Evolutionary conservation across 2,329 filamentous ascomycete genomes (phyloP).

Genomic region (Neofusicoccum umdonicola): DNA sequence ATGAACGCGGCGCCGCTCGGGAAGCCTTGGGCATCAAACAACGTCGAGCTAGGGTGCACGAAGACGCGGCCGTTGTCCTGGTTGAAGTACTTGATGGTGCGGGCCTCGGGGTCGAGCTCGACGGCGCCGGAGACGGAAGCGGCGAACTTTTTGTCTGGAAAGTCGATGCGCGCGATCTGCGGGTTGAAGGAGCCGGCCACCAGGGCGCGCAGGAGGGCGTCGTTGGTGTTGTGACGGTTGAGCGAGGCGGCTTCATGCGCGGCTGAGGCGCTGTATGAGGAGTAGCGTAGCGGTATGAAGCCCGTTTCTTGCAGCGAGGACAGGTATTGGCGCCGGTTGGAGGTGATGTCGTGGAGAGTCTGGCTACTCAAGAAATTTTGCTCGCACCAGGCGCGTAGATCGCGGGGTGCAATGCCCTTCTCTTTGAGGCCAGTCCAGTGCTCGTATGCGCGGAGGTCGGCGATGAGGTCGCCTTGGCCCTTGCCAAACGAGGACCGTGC

Average conservation of each 20-base stretch:
- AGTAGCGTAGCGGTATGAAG: conserved; percentile 58
- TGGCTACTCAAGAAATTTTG: conserved; percentile 81
- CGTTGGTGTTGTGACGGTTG: conserved; percentile 50
- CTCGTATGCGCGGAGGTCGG: conserved; percentile 80
- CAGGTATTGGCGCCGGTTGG: conserved; percentile 82
- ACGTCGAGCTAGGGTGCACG: conserved; percentile 81
- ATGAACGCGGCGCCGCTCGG: conserved; percentile 71
- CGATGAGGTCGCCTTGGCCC: conserved; percentile 78
- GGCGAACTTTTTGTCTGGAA: conserved; percentile 94
- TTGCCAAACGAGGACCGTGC: conserved; percentile 71
- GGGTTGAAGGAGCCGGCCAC: conserved; percentile 59
- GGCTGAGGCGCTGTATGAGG: conserved; percentile 27
- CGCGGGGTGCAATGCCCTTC: conserved; percentile 55
- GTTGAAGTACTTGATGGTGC: conserved; percentile 87
- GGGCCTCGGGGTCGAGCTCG: conserved; percentile 87
- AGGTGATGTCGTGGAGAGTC: conserved; percentile 82
- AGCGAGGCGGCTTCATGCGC: conserved; percentile 28
- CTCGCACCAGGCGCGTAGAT: conserved; percentile 74
- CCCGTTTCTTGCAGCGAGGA: conserved; percentile 82
- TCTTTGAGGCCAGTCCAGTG: conserved; percentile 71
- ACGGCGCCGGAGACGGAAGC: conserved; percentile 84
- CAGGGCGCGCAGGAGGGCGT: conserved; percentile 47
- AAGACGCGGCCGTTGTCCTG: conserved; percentile 66
- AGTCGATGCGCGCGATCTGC: conserved; percentile 86
- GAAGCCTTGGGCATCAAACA: conserved; percentile 81